Conservation (phyloP, 257 asterid genomes). For the Petunia axillaris region DNA sequence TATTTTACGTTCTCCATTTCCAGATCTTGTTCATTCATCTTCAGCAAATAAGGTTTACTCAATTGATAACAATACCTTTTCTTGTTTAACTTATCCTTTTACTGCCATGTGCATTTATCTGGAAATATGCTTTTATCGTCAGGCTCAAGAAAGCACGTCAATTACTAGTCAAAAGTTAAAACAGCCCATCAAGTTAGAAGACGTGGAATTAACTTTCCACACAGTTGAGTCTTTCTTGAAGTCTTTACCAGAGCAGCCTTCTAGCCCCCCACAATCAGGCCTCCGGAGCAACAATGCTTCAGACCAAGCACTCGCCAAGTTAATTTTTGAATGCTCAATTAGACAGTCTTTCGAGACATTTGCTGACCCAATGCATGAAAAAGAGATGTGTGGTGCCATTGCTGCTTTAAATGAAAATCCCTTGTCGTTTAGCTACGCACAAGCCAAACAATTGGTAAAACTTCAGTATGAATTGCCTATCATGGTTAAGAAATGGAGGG, state of each 20-base stretch:
- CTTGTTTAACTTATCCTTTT: neutral
- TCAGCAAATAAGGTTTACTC: neutral
- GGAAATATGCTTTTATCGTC: neutral
- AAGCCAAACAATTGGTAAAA: slow-evolving; percentile 18
- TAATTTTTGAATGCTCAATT: slow-evolving; percentile 17
- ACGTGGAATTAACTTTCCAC: slow-evolving; percentile 28
- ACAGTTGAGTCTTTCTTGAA: slow-evolving; percentile 18
- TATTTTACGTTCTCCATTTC: neutral
- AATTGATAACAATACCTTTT: neutral
- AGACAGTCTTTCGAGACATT: slow-evolving; percentile 17
- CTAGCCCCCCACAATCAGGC: neutral
- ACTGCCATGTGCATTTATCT: neutral
- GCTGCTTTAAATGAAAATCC: slow-evolving; percentile 13
- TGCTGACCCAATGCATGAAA: slow-evolving; percentile 23
- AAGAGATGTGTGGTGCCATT: slow-evolving; percentile 22
- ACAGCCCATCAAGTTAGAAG: neutral
- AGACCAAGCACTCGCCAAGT: slow-evolving; percentile 1
- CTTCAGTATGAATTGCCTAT: slow-evolving; percentile 24
- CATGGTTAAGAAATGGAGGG: slow-evolving; percentile 25
- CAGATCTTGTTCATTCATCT: neutral
- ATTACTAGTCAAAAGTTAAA: neutral
- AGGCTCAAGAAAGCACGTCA: neutral
- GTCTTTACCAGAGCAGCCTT: slow-evolving; percentile 6
- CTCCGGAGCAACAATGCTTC: neutral
- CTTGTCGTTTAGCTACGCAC: neutral